phyloP scores from a whole-genome alignment of 805 yeast species.

The Isabelozyma heimii region DNA sequence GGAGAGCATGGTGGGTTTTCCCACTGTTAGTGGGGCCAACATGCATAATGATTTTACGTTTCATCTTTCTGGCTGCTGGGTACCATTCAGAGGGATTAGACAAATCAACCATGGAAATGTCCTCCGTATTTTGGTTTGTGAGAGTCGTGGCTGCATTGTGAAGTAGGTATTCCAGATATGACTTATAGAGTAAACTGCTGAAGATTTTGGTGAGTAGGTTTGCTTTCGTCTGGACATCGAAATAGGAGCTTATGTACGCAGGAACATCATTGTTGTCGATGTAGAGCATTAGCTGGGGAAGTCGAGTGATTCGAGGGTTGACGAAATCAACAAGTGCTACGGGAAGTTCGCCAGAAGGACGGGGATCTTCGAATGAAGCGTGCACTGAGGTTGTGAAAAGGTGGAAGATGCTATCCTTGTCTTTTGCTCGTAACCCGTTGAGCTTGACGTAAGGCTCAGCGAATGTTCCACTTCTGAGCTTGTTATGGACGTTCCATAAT shows the following conservation, averaged over 20 bases:
- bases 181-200: conserved; percentile 21
- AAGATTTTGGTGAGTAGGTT: conserved; percentile 21
- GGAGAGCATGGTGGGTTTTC: conserved; percentile 81
- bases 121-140: conserved; percentile 1
- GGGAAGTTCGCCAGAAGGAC: background rate
- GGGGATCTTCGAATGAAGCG: background rate
- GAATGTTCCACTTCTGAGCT: background rate
- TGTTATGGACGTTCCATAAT: conserved; percentile 1
- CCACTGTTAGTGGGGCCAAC: conserved; percentile 98
- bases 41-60: conserved; percentile 82
- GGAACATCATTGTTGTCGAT: conserved; percentile 18
- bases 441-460: background rate
- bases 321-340: conserved; percentile 14
- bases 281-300: conserved; percentile 7
- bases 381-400: background rate
- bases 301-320: conserved; percentile 21
- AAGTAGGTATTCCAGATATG: conserved; percentile 11
- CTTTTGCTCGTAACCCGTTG: background rate
- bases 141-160: conserved; percentile 6
- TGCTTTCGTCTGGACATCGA: conserved; percentile 11
- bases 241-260: conserved; percentile 11
- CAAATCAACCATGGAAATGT: conserved; percentile 17
- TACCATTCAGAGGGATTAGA: conserved; percentile 58
- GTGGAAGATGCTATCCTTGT: background rate
- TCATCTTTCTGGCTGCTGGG: conserved; percentile 79